Conservation (phyloP, 83 land plant genomes). For the Larix sibirica region DNA sequence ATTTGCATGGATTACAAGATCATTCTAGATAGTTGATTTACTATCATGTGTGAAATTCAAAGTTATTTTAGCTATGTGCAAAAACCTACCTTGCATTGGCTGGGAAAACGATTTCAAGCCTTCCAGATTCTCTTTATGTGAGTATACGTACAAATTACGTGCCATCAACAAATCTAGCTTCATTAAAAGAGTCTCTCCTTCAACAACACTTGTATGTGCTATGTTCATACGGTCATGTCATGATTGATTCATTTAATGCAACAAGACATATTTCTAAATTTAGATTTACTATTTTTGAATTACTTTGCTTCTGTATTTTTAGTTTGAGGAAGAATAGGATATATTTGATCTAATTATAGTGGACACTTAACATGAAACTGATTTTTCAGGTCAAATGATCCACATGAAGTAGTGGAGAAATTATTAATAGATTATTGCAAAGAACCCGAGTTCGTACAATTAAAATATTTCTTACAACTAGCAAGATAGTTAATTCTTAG, state of each 20-base stretch:
- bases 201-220: constrained; percentile 57
- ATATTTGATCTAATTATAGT: neutral
- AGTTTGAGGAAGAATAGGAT: neutral
- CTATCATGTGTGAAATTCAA: neutral
- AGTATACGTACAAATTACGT: constrained; percentile 94
- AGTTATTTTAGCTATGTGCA: constrained; percentile 27
- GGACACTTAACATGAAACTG: neutral
- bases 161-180: constrained; percentile 65
- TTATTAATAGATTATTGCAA: constrained; percentile 36
- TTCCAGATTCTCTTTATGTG: constrained; percentile 88
- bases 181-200: constrained; percentile 74
- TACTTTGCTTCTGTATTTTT: too few species aligned
- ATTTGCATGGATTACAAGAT: neutral
- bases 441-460: constrained; percentile 30
- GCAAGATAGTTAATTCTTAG: too few species aligned
- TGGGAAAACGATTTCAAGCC: constrained; percentile 77
- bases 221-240: neutral
- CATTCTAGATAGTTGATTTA: neutral
- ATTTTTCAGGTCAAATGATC: constrained; percentile 63
- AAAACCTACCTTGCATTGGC: constrained; percentile 90
- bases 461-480: too few species aligned
- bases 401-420: constrained; percentile 48
- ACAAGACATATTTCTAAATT: neutral
- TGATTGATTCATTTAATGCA: neutral
- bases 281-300: neutral